Percentiles rank a stretch among this genome's conserved stretches.
These are phyloP conservation scores for Penicillium bovifimosum DNA, from an alignment of 495 filamentous ascomycete species.

Conservation along the genomic window DNA sequence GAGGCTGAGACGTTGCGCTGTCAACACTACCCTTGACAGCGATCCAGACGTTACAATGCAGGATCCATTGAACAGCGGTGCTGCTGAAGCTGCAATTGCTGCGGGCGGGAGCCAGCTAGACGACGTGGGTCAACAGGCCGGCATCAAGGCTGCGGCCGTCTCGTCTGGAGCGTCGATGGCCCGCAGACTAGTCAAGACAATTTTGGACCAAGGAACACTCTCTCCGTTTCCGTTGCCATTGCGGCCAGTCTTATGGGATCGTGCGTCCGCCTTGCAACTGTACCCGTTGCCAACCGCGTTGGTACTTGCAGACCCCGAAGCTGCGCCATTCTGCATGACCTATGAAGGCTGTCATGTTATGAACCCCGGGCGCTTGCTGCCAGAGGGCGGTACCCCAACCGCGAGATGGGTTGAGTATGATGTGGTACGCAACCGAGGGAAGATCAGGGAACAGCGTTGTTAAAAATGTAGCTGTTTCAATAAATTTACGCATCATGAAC, in stretches of 20 bases:
- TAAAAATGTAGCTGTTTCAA: constrained; percentile 1
- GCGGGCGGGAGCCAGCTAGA: constrained; percentile 1
- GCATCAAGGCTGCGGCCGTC: constrained; percentile 18
- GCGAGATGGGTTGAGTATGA: constrained; percentile 86
- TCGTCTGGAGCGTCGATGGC: constrained; percentile 53
- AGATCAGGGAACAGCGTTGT: constrained; percentile 45
- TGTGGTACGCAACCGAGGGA: constrained; percentile 51
- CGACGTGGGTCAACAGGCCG: constrained; percentile 14
- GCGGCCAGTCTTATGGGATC: constrained; percentile 87
- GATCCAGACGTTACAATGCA: constrained; percentile 9
- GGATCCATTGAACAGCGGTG: background rate
- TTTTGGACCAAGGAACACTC: constrained; percentile 88
- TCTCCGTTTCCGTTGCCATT: constrained; percentile 73
- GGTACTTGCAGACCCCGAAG: constrained; percentile 74
- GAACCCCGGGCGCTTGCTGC: constrained; percentile 78
- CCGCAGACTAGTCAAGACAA: constrained; percentile 81
- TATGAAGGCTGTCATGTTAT: constrained; percentile 96
- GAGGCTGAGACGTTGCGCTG: constrained; percentile 65
- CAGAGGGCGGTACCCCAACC: constrained; percentile 53
- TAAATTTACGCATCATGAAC: constrained; percentile 1
- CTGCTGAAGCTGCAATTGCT: constrained; percentile 5
- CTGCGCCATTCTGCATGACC: constrained; percentile 73
- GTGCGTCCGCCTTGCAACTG: constrained; percentile 62
- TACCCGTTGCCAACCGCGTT: constrained; percentile 85
- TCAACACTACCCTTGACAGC: constrained; percentile 44